Percentiles rank a stretch among this genome's conserved stretches.
Evolutionary conservation across 2,329 filamentous ascomycete genomes (phyloP).

Genomic region (Ascochyta koolunga): DNA sequence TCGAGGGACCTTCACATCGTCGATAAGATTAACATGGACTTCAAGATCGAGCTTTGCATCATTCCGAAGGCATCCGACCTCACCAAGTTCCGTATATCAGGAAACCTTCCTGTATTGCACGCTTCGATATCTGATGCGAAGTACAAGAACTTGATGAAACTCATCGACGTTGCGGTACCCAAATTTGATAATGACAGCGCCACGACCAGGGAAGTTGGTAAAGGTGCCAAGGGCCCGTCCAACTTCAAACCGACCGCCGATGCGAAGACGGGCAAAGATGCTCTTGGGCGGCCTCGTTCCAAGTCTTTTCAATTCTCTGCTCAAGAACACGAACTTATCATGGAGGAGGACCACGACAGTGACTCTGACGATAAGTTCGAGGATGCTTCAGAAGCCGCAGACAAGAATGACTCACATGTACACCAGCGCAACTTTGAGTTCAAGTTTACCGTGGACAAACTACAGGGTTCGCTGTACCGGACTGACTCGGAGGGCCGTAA

Average conservation of each 20-base stretch:
- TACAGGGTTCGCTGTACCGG: conserved; percentile 90
- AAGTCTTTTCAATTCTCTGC: conserved; percentile 76
- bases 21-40: conserved; percentile 96
- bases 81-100: conserved; percentile 88
- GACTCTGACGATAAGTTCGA: conserved; percentile 69
- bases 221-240: conserved; percentile 43
- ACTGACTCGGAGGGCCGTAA: conserved; percentile 79
- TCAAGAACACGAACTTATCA: conserved; percentile 75
- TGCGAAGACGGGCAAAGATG: conserved; percentile 36
- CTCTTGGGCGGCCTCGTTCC: conserved; percentile 63
- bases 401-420: conserved; percentile 59
- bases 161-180: conserved; percentile 94
- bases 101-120: conserved; percentile 89
- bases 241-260: conserved; percentile 47
- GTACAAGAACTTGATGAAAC: conserved; percentile 95
- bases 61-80: conserved; percentile 94
- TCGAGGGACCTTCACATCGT: conserved; percentile 83
- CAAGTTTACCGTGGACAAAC: conserved; percentile 91
- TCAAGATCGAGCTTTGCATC: conserved; percentile 94
- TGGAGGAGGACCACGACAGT: conserved; percentile 74
- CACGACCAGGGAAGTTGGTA: conserved; percentile 45
- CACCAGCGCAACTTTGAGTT: conserved; percentile 95
- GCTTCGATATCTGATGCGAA: conserved; percentile 92
- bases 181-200: conserved; percentile 67
- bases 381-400: conserved; percentile 68